A percentile compares a stretch with the other conserved stretches of the same genome.
phyloP scores from a whole-genome alignment of 768 basidiomycete species.

The Lactifluus echinatus region DNA sequence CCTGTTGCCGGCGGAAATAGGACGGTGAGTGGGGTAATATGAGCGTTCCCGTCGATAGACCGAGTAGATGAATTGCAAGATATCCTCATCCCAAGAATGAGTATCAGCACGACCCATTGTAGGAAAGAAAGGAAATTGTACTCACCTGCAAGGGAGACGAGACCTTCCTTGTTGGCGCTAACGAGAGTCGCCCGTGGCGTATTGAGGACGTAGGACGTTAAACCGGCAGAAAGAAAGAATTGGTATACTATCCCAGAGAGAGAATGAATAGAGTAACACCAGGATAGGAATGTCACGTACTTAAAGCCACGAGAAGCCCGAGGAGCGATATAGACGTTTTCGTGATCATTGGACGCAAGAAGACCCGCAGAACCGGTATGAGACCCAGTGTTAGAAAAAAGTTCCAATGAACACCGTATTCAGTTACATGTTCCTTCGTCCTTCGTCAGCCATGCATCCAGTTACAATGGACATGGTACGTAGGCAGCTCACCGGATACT shows the following conservation, averaged over 20 bases:
- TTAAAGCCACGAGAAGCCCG: conserved; percentile 49
- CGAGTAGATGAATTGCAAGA: conserved; percentile 81
- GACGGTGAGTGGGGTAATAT: conserved; percentile 72
- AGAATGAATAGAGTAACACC: background rate
- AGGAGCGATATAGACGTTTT: conserved; percentile 51
- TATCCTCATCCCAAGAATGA: conserved; percentile 48
- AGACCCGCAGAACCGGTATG: conserved; percentile 62
- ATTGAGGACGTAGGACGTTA: conserved; percentile 58
- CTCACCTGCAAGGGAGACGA: conserved; percentile 68
- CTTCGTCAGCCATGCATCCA: background rate
- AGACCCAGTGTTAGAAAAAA: conserved; percentile 92
- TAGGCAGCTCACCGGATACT: conserved; percentile 69
- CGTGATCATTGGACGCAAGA: conserved; percentile 58
- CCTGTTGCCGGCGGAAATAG: conserved; percentile 52
- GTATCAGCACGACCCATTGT: background rate
- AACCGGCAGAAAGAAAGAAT: conserved; percentile 44
- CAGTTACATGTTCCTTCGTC: conserved; percentile 84
- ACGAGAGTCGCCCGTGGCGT: conserved; percentile 56
- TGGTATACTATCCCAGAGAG: conserved; percentile 56
- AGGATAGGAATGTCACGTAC: conserved; percentile 32
- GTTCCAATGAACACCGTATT: conserved; percentile 98
- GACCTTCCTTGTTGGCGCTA: conserved; percentile 85
- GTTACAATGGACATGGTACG: background rate
- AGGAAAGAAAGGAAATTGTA: background rate
- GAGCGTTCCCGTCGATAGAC: conserved; percentile 72